These are phyloP conservation scores for Blattamonas nauphoetae DNA, from an alignment of 78 protist species.

Conservation along the genomic window DNA sequence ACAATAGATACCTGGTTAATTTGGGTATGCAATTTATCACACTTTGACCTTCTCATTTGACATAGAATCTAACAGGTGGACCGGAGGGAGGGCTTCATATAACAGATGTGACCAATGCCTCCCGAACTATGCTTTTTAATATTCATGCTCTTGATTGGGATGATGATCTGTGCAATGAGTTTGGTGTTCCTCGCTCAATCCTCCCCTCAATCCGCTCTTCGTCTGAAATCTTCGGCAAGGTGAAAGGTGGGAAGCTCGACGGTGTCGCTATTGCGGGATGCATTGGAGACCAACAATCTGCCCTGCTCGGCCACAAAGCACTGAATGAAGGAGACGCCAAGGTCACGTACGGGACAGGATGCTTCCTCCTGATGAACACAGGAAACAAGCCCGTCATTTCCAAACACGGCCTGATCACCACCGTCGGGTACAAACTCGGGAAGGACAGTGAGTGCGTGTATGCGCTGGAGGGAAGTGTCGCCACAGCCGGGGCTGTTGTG, in stretches of 20 bases:
- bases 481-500: slow-evolving; percentile 72
- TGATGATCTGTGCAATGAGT: slow-evolving; percentile 26
- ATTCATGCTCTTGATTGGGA: slow-evolving; percentile 75
- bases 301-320: slow-evolving; percentile 87
- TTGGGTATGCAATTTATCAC: slow-evolving; percentile 25
- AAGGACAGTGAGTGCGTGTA: neutral
- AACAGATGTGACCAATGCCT: slow-evolving; percentile 92
- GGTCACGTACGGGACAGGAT: slow-evolving; percentile 88
- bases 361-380: slow-evolving; percentile 80
- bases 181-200: slow-evolving; percentile 10
- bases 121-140: slow-evolving; percentile 88
- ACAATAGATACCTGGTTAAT: slow-evolving; percentile 90
- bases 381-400: slow-evolving; percentile 52
- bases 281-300: slow-evolving; percentile 96
- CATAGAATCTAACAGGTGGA: slow-evolving; percentile 74
- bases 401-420: slow-evolving; percentile 80
- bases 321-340: slow-evolving; percentile 69
- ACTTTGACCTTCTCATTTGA: neutral
- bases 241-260: neutral
- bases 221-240: slow-evolving; percentile 13
- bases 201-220: slow-evolving; percentile 4
- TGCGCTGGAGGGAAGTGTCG: slow-evolving; percentile 71
- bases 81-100: slow-evolving; percentile 49
- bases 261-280: slow-evolving; percentile 29
- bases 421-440: slow-evolving; percentile 77